Evolutionary conservation across 2,329 filamentous ascomycete genomes (phyloP), one percentile per base, ranked within the genome.

Genomic region (Nothopassalora personata): DNA sequence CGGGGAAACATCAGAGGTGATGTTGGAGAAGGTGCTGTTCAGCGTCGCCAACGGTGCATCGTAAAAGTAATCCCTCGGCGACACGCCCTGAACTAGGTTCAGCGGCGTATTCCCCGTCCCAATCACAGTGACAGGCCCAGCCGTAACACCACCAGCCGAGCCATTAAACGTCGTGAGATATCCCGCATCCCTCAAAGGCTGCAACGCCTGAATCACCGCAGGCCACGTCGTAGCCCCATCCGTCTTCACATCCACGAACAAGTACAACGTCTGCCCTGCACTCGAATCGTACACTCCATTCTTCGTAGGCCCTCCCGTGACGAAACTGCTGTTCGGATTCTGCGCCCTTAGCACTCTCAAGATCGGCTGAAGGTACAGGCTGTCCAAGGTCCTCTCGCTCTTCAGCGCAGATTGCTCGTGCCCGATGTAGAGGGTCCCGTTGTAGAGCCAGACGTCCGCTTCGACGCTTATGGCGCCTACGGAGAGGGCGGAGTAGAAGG

Each of bases 201-300:
- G 73, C 1, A 88, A 74, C 0, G 82, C 83, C 27, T 76, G 66
- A 36, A 85, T 74, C 1, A 86, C 83, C 34, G 75, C 77, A 1
- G 82, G 75, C 76, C 81, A 86, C 1, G 85, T 85, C 33, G 75
- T 75, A 0, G 72, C 66, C 5, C 83, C 83, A 36, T 79, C 73
- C 0, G 84, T 86, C 71, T 87, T 87, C 59, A 86, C 67, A 67
- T 87, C 85, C 59, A 87, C 80, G 71, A 85, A 86, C 50, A 87
- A 76, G 73, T 86, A 86, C 5, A 88, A 76, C 0, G 84, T 86
- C 70, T 86, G 83, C 5, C 70, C 75, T 1, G 74, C 68, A 34
- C 68, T 67, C 1, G 82, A 82, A 70, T 87, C 85, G 67, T 80
- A 87, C 13, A 87, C 82, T 34, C 85, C 85, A 67, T 86, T 83